These are phyloP conservation scores for Rhodotorula sphaerocarpa DNA, from an alignment of 768 basidiomycete genomes.

Conservation along the genomic window DNA sequence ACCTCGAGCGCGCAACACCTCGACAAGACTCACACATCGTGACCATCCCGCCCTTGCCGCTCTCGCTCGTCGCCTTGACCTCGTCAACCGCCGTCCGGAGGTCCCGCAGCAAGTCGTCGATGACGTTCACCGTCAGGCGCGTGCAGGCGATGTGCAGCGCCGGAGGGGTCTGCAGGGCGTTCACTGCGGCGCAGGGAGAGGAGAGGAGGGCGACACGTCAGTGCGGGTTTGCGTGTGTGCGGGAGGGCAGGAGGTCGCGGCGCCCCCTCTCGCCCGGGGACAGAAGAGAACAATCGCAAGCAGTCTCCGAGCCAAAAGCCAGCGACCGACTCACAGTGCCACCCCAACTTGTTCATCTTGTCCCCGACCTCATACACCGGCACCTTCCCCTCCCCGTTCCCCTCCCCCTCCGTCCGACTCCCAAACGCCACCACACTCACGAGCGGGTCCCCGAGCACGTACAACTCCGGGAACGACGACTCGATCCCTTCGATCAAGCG, in stretches of 20 bases:
- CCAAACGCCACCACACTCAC: conserved; percentile 85
- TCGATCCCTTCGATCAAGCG: conserved; percentile 61
- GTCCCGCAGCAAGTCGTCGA: conserved; percentile 74
- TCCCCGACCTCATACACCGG: conserved; percentile 82
- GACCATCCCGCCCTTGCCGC: conserved; percentile 75
- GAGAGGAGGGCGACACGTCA: neutral
- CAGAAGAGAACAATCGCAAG: neutral
- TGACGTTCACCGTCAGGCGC: conserved; percentile 64
- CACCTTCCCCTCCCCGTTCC: conserved; percentile 41
- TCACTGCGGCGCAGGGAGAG: conserved; percentile 51
- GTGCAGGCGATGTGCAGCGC: conserved; percentile 92
- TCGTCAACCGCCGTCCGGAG: conserved; percentile 67
- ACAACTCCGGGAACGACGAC: conserved; percentile 67
- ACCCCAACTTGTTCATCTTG: conserved; percentile 71
- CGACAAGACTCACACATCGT: conserved; percentile 50
- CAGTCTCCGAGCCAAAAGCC: too few species aligned
- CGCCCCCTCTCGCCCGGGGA: neutral
- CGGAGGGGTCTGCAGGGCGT: conserved; percentile 66
- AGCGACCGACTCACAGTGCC: conserved; percentile 52
- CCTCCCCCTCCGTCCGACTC: conserved; percentile 48
- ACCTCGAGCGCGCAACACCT: neutral
- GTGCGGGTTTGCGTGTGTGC: too few species aligned
- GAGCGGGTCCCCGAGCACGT: conserved; percentile 78
- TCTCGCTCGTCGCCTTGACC: conserved; percentile 52
- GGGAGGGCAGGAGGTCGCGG: neutral